Base-by-base conservation (phyloP, 2,329 filamentous ascomycete species). In the Apiospora sp. region DNA sequence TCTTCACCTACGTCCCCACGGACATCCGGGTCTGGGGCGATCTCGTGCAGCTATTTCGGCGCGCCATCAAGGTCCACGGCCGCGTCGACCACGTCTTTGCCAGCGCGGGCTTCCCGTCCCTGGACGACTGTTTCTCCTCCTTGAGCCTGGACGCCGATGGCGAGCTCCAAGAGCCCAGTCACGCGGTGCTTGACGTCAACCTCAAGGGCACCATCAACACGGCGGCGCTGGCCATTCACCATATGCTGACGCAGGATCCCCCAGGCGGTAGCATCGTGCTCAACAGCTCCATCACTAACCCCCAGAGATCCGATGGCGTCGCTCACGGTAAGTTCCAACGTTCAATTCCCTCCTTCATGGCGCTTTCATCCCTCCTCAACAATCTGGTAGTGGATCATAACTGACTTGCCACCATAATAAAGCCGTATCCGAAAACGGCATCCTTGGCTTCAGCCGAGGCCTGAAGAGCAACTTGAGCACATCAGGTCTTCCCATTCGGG, bases 1-100 rank as follows among this genome's bases (percentile, higher is more conserved):
- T 13, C 4, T 83, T 85, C 72, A 77, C 81, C 27, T 89, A 86
- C 75, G 74, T 86, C 48, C 76, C 83, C 73, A 84, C 84, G 2
- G 82, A 90, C 74, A 87, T 90, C 1, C 80, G 84, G 0, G 78
- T 81, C 16, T 91, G 89, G 89, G 74, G 79, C 2, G 85, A 87
- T 13, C 83, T 90, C 12, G 79, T 83, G 16, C 79, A 80, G 0
- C 82, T 91, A 13, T 91, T 91, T 82, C 85, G 86, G 71, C 79
- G 83, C 70, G 80, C 88, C 1, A 83, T 85, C 71, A 79, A 84
- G 13, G 91, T 93, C 71, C 89, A 93, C 74, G 93, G 95, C 78
- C 92, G 94, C 34, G 44, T 37, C 73, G 93, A 93, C 58, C 89
- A 93, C 79, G 93, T 94, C 8, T 94, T 95, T 77, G 90, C 92